Evolutionary conservation across 2,329 filamentous ascomycete species (phyloP).

Genomic region (Penicillium expansum): DNA sequence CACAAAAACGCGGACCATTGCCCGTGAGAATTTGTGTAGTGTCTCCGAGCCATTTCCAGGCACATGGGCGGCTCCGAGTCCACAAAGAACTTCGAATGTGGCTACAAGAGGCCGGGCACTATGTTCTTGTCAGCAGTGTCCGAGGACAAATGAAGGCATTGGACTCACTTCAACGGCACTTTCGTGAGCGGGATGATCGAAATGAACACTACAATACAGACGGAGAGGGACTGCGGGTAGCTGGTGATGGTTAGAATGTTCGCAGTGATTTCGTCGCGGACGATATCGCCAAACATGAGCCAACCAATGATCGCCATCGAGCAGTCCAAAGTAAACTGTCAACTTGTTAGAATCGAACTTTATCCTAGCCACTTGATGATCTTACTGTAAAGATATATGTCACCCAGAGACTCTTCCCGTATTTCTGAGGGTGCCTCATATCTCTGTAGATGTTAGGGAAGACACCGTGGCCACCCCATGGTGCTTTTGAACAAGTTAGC

Average conservation of each 20-base stretch:
- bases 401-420: conserved; percentile 67
- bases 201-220: conserved; percentile 80
- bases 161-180: conserved; percentile 70
- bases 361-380: conserved; percentile 8
- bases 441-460: conserved; percentile 84
- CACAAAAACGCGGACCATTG: conserved; percentile 62
- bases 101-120: conserved; percentile 79
- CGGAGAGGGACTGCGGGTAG: conserved; percentile 71
- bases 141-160: background rate
- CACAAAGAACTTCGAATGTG: conserved; percentile 76
- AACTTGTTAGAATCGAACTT: conserved; percentile 12
- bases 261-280: conserved; percentile 83
- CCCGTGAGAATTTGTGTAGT: conserved; percentile 58
- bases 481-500: conserved; percentile 40
- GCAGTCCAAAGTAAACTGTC: conserved; percentile 72
- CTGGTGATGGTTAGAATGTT: conserved; percentile 75
- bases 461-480: conserved; percentile 68
- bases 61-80: conserved; percentile 59
- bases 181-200: conserved; percentile 94
- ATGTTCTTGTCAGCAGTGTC: conserved; percentile 21
- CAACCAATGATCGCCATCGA: conserved; percentile 79
- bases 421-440: conserved; percentile 81
- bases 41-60: conserved; percentile 39
- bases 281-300: conserved; percentile 91
- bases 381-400: conserved; percentile 82